A percentile compares a stretch with the other conserved stretches of the same genome.
Evolutionary conservation across 306 rosid genomes (phyloP).

Genomic region (Begonia masoniana): DNA sequence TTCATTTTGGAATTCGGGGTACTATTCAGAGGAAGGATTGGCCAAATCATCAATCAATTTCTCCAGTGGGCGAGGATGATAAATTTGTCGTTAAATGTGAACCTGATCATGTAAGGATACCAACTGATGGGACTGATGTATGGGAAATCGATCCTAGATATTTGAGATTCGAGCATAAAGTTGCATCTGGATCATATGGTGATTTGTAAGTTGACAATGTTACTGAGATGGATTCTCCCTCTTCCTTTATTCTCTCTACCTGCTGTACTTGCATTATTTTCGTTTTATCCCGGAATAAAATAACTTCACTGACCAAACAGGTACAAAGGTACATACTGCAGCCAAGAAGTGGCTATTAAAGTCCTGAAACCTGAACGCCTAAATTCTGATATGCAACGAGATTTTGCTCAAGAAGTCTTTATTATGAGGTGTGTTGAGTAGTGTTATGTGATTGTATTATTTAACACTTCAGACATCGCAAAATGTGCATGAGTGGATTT

Average conservation of each 20-base stretch:
- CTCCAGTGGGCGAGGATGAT: conserved; percentile 41
- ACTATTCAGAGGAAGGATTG: conserved; percentile 45
- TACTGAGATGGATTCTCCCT: not conserved
- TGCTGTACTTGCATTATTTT: not conserved
- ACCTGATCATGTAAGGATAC: conserved; percentile 51
- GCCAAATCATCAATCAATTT: conserved; percentile 28
- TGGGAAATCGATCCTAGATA: conserved; percentile 88
- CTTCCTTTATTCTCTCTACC: not conserved
- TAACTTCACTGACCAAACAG: conserved; percentile 26
- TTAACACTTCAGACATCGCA: no score
- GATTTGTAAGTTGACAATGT: conserved; percentile 61
- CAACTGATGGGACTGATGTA: conserved; percentile 86
- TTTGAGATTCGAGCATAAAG: conserved; percentile 61
- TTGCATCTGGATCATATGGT: conserved; percentile 90
- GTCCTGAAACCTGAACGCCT: conserved; percentile 81
- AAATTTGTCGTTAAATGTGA: conserved; percentile 37
- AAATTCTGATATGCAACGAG: conserved; percentile 72
- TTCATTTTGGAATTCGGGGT: conserved; percentile 13
- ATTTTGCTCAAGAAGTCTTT: conserved; percentile 87
- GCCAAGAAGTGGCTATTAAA: conserved; percentile 96
- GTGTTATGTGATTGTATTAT: not conserved
- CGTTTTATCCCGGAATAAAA: not conserved
- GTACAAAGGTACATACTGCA: conserved; percentile 80
- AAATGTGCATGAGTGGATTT: no score
- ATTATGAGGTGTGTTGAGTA: conserved; percentile 67